These are phyloP conservation scores for Trichoderma polysporum DNA, from an alignment of 2,329 filamentous ascomycete genomes.

Conservation along the genomic window DNA sequence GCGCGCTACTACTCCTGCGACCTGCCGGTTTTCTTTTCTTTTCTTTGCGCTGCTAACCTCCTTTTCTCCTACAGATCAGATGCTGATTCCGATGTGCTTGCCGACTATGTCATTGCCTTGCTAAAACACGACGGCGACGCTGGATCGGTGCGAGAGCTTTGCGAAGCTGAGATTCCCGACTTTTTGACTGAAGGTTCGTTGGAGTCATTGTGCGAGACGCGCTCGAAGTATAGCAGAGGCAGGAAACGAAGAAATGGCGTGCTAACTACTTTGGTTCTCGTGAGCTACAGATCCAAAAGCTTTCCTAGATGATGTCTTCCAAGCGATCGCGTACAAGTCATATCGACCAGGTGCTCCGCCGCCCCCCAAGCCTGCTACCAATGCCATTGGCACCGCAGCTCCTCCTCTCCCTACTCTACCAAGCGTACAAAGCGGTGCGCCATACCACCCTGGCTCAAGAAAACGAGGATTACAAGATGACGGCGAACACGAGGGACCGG, in stretches of 20 bases:
- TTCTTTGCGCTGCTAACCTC: conserved; percentile 5
- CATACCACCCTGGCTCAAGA: conserved; percentile 24
- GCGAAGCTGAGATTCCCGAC: conserved; percentile 70
- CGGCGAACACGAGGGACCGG: conserved; percentile 29
- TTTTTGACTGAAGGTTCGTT: conserved; percentile 65
- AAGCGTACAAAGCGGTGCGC: not conserved
- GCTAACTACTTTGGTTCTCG: not conserved
- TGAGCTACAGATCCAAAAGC: conserved; percentile 35
- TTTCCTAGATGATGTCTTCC: conserved; percentile 72
- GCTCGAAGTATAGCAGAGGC: not conserved
- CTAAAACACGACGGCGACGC: conserved; percentile 67
- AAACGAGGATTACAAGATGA: conserved; percentile 39
- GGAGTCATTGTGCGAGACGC: not conserved
- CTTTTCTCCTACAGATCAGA: conserved; percentile 58
- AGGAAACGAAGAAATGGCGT: not conserved
- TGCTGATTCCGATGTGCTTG: conserved; percentile 77
- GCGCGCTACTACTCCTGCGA: not conserved
- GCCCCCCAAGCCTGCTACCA: conserved; percentile 32
- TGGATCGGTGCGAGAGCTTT: conserved; percentile 64
- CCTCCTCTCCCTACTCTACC: not conserved
- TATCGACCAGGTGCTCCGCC: conserved; percentile 57
- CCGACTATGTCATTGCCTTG: conserved; percentile 80
- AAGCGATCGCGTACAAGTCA: conserved; percentile 60
- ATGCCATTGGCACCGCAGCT: conserved; percentile 8
- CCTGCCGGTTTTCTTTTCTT: not conserved